Conservation (phyloP, 2,329 filamentous ascomycete species). For the Chaetomiaceae sp. region DNA sequence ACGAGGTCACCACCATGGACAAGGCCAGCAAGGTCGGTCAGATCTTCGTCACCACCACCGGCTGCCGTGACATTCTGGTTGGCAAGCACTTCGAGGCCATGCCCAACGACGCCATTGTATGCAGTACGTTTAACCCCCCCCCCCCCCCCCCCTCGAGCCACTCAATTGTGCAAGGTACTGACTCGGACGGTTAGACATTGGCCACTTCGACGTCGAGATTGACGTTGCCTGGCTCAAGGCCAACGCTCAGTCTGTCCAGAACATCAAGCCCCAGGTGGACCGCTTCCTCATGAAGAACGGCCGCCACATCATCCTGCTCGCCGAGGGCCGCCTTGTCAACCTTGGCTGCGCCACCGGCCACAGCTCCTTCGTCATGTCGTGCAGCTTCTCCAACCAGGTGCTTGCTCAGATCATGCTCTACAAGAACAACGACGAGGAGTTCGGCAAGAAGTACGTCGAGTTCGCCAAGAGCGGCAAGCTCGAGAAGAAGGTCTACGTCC, state of each 20-base stretch:
- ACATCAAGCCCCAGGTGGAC: slow-evolving; percentile 99
- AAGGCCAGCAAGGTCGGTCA: slow-evolving; percentile 84
- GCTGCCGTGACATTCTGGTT: slow-evolving; percentile 95
- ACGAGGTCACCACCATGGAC: slow-evolving; percentile 94
- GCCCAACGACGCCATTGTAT: slow-evolving; percentile 97
- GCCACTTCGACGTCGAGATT: slow-evolving; percentile 99
- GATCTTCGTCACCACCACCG: slow-evolving; percentile 99
- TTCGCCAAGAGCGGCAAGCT: slow-evolving; percentile 92
- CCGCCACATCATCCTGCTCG: slow-evolving; percentile 96
- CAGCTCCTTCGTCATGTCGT: slow-evolving; percentile 99
- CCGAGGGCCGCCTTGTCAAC: slow-evolving; percentile 98
- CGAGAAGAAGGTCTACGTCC: slow-evolving; percentile 86
- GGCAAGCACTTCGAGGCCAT: slow-evolving; percentile 91
- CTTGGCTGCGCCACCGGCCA: slow-evolving; percentile 97
- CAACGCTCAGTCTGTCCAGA: slow-evolving; percentile 88
- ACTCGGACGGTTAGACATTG: slow-evolving; percentile 63
- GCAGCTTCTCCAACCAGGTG: slow-evolving; percentile 99
- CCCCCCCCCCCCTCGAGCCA: not conserved
- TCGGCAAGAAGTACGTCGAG: slow-evolving; percentile 91
- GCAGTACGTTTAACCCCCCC: slow-evolving; percentile 59
- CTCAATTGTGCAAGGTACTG: not conserved
- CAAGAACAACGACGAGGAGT: slow-evolving; percentile 85
- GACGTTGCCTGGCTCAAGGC: slow-evolving; percentile 99
- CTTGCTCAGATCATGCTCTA: slow-evolving; percentile 97
- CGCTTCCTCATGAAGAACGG: slow-evolving; percentile 92